A percentile compares a stretch with the other conserved stretches of the same genome.
Conservation (phyloP, 495 filamentous ascomycete species). For the Thermochaetoides thermophila region DNA sequence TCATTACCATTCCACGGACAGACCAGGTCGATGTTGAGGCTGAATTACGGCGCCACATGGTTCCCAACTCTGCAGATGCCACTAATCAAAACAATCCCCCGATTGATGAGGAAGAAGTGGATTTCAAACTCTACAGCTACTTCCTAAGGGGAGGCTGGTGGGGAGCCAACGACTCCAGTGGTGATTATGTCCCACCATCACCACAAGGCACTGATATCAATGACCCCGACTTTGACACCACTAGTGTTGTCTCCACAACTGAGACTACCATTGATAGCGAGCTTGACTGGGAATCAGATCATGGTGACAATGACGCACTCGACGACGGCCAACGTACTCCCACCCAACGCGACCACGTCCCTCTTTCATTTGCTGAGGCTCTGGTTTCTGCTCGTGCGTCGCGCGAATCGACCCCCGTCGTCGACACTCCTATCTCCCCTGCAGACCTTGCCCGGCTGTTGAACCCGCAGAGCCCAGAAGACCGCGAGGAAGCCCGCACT, state of each 20-base stretch:
- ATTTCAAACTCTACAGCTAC: slow-evolving; percentile 61
- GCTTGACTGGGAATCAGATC: slow-evolving; percentile 39
- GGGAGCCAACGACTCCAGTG: slow-evolving; percentile 63
- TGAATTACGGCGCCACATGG: slow-evolving; percentile 48
- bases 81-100: slow-evolving; percentile 1
- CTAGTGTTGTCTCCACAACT: slow-evolving; percentile 56
- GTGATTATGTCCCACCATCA: slow-evolving; percentile 42
- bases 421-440: slow-evolving; percentile 50
- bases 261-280: slow-evolving; percentile 28
- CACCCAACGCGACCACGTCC: slow-evolving; percentile 31
- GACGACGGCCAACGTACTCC: slow-evolving; percentile 59
- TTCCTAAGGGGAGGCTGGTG: slow-evolving; percentile 70
- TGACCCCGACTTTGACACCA: slow-evolving; percentile 48
- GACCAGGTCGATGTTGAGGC: slow-evolving; percentile 62
- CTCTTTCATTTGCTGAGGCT: slow-evolving; percentile 7
- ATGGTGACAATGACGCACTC: slow-evolving; percentile 20
- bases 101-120: slow-evolving; percentile 49
- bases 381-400: slow-evolving; percentile 14
- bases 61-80: slow-evolving; percentile 9
- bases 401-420: slow-evolving; percentile 42
- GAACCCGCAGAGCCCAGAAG: slow-evolving; percentile 61
- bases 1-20: slow-evolving; percentile 39
- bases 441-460: slow-evolving; percentile 65
- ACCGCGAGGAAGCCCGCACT: slow-evolving; percentile 64
- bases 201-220: slow-evolving; percentile 1